Conservation (phyloP, 495 filamentous ascomycete genomes). For the Aspergillus mulundensis region DNA sequence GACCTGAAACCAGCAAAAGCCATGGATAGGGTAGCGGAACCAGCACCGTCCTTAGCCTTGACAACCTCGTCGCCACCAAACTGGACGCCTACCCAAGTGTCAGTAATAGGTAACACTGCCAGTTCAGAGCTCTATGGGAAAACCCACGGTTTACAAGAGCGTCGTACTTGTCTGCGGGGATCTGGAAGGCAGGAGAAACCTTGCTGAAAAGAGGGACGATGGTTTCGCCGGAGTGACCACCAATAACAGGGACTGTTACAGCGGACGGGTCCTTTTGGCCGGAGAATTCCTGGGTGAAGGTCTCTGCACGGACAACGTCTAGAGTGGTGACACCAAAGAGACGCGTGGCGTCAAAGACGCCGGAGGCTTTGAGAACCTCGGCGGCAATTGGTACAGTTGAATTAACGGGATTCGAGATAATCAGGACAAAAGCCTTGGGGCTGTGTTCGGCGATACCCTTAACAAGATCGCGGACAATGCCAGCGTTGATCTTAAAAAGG, state of each 20-base stretch:
- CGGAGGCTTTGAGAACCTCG: conserved; percentile 87
- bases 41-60: conserved; percentile 92
- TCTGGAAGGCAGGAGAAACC: conserved; percentile 69
- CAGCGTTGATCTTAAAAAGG: conserved; percentile 97
- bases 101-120: not conserved
- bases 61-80: conserved; percentile 99
- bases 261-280: conserved; percentile 78
- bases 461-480: conserved; percentile 84
- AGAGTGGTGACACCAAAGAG: conserved; percentile 98
- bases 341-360: conserved; percentile 87
- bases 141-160: conserved; percentile 76
- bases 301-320: conserved; percentile 96
- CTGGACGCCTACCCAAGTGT: conserved; percentile 63
- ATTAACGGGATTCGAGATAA: conserved; percentile 99
- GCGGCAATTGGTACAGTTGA: conserved; percentile 97
- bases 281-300: conserved; percentile 83
- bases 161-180: conserved; percentile 82
- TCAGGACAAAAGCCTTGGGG: conserved; percentile 87
- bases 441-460: conserved; percentile 78
- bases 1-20: conserved; percentile 93
- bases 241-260: conserved; percentile 84
- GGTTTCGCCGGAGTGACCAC: conserved; percentile 95
- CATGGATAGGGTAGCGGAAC: conserved; percentile 96
- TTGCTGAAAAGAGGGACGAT: conserved; percentile 97
- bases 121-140: not conserved